A percentile compares a stretch with the other conserved stretches of the same genome.
Evolutionary conservation across 1,284 basidiomycete genomes (phyloP).

Genomic region (Moesziomyces aphidis): DNA sequence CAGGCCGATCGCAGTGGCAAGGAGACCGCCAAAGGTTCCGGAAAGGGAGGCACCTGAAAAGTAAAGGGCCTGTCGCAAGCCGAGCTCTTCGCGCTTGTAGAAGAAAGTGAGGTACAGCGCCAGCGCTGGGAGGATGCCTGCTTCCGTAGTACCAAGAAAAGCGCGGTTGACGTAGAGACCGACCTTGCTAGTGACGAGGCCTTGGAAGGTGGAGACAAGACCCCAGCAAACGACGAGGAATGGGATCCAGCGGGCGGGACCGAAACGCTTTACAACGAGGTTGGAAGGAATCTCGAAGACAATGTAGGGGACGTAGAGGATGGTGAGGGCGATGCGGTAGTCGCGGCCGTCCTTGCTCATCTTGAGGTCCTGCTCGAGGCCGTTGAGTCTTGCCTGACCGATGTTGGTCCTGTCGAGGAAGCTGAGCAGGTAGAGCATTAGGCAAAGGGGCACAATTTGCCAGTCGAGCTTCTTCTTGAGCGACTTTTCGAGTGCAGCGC

Average conservation of each 20-base stretch:
- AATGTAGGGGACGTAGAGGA: conserved; percentile 66
- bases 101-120: conserved; percentile 62
- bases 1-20: conserved; percentile 56
- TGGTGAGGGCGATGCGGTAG: conserved; percentile 52
- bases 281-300: conserved; percentile 61
- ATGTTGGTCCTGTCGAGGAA: conserved; percentile 60
- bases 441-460: conserved; percentile 55
- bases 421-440: conserved; percentile 50
- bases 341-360: conserved; percentile 41
- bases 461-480: conserved; percentile 58
- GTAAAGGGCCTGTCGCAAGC: conserved; percentile 61
- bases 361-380: conserved; percentile 36
- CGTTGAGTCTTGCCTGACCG: conserved; percentile 53
- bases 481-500: conserved; percentile 37
- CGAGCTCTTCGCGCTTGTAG: conserved; percentile 59
- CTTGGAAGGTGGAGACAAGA: conserved; percentile 55
- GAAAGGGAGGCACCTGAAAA: conserved; percentile 60
- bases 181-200: conserved; percentile 47
- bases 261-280: conserved; percentile 56
- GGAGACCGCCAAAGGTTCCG: conserved; percentile 61
- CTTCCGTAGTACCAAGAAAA: conserved; percentile 58
- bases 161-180: conserved; percentile 61
- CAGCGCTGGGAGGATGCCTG: conserved; percentile 55
- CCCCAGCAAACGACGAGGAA: conserved; percentile 56
- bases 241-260: conserved; percentile 56